Evolutionary conservation across 768 basidiomycete species (phyloP).

Genomic region (Lentinula lateritia): DNA sequence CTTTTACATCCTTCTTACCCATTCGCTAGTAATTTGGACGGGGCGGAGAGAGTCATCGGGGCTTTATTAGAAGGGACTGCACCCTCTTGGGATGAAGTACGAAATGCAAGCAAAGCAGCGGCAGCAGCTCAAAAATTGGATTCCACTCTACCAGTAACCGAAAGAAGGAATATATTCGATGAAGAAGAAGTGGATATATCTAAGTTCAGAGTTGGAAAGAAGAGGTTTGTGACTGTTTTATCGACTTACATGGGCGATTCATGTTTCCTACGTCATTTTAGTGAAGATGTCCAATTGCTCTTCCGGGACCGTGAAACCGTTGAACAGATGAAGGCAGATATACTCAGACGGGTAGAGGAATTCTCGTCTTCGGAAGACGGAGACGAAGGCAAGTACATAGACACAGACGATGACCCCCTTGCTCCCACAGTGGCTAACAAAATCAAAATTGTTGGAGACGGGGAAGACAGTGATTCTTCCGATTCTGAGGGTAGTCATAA

Average conservation of each 20-base stretch:
- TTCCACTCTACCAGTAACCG: constrained; percentile 11
- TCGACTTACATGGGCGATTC: neutral
- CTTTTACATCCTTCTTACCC: constrained; percentile 41
- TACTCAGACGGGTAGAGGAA: constrained; percentile 69
- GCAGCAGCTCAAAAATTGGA: constrained; percentile 16
- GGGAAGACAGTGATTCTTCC: constrained; percentile 42
- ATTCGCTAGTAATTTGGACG: constrained; percentile 53
- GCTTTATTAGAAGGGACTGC: constrained; percentile 76
- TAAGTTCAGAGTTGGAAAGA: constrained; percentile 60
- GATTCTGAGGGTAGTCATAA: constrained; percentile 27
- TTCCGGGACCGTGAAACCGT: constrained; percentile 53
- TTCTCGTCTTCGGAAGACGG: constrained; percentile 59
- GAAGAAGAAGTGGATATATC: constrained; percentile 62
- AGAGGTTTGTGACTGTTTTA: constrained; percentile 34
- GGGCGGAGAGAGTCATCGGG: constrained; percentile 57
- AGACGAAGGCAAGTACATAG: constrained; percentile 18
- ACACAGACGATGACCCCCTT: constrained; percentile 46
- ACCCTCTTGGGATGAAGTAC: constrained; percentile 28
- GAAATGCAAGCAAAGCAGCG: neutral
- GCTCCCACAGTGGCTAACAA: constrained; percentile 32
- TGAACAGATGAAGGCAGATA: constrained; percentile 80
- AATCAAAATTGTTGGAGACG: constrained; percentile 55
- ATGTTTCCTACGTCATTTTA: constrained; percentile 13
- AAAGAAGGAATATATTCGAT: constrained; percentile 73
- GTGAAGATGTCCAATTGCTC: constrained; percentile 38